Base-by-base conservation (phyloP, 139 green algal species). In the Chlorella vulgaris region DNA sequence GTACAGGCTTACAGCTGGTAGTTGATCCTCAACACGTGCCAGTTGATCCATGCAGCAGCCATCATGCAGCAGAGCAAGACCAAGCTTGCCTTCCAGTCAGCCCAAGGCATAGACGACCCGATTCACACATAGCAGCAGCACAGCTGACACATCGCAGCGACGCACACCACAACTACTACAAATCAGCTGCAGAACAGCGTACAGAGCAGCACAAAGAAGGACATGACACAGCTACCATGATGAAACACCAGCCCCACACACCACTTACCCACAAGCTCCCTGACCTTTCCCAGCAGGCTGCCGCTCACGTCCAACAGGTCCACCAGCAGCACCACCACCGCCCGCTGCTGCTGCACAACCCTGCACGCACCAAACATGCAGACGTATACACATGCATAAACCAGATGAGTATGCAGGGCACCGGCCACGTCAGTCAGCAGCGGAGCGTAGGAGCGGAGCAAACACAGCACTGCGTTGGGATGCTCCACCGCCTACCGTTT, bases 231-330 rank as follows among this genome's bases (percentile, higher is more conserved):
- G 47, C 47, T 58, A 15, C 47, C 10, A 58, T 58, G 47, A 10
- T 10, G 47, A 24, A 58, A n/a, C 36, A 31, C 22, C 40, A 61
- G 28, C 26, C 10, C 40, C 7, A 19, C 1, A 58, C 47, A 15
- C 13, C 15, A 58, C 73, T 67, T 26, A 79, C 73, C 73, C 28
- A 98, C 91, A 60, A 99, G 84, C 76, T 98, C 92, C 10, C 96
- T 87, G 35, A 98, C 90, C 3, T 87, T 81, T 2, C 67, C 80
- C 60, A 97, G 81, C 26, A 96, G 89, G 76, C 77, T 95, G 29
- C 95, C 95, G 7, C 81, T 88, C 2, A 88, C 90, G 85, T 99
- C 96, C 66, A 95, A 71, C 40, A 98, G 79, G 86, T 99, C 96
- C 55, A 98, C 91, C 85, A 99, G 77, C 79, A 97, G 86, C 55